Conservation (phyloP, 2,329 filamentous ascomycete genomes). For the Lachnellula subtilissima region DNA sequence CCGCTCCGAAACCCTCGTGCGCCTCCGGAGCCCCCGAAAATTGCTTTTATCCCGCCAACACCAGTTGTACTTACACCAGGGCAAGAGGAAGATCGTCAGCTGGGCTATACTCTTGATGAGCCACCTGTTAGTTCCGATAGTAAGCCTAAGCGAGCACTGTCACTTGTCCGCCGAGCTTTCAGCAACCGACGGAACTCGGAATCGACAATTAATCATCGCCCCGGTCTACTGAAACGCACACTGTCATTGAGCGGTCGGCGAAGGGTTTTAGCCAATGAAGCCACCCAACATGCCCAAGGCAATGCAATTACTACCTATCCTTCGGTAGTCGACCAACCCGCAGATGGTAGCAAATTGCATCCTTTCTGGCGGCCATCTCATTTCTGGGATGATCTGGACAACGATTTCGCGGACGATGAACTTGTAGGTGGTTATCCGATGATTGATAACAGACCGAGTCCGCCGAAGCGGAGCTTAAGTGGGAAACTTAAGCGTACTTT, state of each 20-base stretch:
- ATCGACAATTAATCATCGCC: constrained; percentile 43
- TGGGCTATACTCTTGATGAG: constrained; percentile 48
- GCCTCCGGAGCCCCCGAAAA: constrained; percentile 52
- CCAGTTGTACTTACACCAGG: constrained; percentile 55
- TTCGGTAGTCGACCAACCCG: constrained; percentile 41
- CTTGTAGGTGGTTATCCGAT: constrained; percentile 37
- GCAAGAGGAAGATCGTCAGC: constrained; percentile 45
- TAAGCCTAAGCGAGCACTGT: constrained; percentile 43
- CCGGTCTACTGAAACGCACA: constrained; percentile 48
- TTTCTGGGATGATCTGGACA: constrained; percentile 37
- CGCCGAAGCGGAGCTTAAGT: constrained; percentile 46
- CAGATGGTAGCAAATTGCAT: constrained; percentile 52
- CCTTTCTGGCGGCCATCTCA: constrained; percentile 58
- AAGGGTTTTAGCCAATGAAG: constrained; percentile 15
- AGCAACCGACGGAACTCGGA: constrained; percentile 46
- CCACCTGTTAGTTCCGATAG: constrained; percentile 32
- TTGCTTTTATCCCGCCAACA: constrained; percentile 60
- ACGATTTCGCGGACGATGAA: constrained; percentile 30
- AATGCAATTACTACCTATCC: constrained; percentile 34
- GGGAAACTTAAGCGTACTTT: constrained; percentile 46
- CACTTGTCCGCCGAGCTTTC: constrained; percentile 51
- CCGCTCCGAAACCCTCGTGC: constrained; percentile 57
- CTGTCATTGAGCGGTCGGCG: constrained; percentile 26
- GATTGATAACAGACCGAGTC: constrained; percentile 43
- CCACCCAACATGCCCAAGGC: constrained; percentile 23